phyloP scores from a whole-genome alignment of 192 early-diverging fungal species.

The Phlyctochytrium planicorne region DNA sequence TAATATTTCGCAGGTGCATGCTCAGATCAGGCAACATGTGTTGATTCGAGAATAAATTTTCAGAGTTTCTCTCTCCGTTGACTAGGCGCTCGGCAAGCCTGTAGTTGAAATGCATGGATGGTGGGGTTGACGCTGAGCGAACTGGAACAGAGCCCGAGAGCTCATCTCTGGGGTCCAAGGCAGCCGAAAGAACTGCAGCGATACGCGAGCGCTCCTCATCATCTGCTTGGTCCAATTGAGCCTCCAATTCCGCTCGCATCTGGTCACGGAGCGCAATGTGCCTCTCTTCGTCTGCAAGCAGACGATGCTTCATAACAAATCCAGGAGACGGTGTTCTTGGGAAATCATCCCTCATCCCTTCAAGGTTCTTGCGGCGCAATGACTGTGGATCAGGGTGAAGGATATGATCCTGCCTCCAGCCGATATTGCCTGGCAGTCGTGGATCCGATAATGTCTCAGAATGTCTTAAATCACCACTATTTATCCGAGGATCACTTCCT shows the following conservation, averaged over 20 bases:
- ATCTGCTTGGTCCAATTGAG: slow-evolving; percentile 38
- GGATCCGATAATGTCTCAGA: too few species aligned
- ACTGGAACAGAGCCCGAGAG: slow-evolving; percentile 48
- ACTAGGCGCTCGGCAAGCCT: not conserved
- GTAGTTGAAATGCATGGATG: slow-evolving; percentile 46
- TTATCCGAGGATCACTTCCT: not conserved
- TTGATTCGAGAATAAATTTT: not conserved
- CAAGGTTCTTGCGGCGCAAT: slow-evolving; percentile 34
- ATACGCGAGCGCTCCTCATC: slow-evolving; percentile 59
- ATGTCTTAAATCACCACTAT: not conserved
- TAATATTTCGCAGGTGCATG: not conserved
- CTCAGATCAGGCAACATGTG: not conserved
- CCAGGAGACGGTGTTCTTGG: slow-evolving; percentile 42
- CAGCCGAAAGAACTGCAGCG: slow-evolving; percentile 58
- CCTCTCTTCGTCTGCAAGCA: slow-evolving; percentile 14
- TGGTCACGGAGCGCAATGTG: slow-evolving; percentile 30
- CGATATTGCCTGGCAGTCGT: not conserved
- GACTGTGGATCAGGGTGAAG: slow-evolving; percentile 15
- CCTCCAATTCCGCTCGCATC: slow-evolving; percentile 36
- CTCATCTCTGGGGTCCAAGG: slow-evolving; percentile 61
- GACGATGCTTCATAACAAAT: slow-evolving; percentile 22
- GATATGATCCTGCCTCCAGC: not conserved
- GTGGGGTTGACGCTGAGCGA: slow-evolving; percentile 71
- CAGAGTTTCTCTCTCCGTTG: not conserved
- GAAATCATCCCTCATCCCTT: slow-evolving; percentile 40